A percentile compares a stretch with the other conserved stretches of the same genome.
phyloP scores from a whole-genome alignment of 805 yeast species.

The Wickerhamia fluorescens region DNA sequence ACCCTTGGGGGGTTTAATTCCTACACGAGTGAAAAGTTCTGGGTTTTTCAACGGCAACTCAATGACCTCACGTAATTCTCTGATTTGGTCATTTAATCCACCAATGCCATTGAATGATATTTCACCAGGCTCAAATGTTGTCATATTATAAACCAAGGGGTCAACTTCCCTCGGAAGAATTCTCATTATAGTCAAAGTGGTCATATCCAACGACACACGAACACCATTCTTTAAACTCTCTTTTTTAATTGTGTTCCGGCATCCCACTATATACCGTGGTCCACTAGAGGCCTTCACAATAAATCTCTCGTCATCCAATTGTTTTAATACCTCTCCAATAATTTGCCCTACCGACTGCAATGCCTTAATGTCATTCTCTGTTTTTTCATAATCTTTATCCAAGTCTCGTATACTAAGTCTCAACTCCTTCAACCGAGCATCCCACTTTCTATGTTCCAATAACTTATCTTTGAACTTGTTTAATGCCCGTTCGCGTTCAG shows the following conservation, averaged over 20 bases:
- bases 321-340: conserved; percentile 94
- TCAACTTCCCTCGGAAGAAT: conserved; percentile 96
- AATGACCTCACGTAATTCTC: conserved; percentile 95
- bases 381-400: conserved; percentile 79
- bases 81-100: conserved; percentile 90
- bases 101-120: conserved; percentile 92
- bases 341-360: conserved; percentile 95
- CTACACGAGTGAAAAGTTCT: conserved; percentile 89
- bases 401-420: conserved; percentile 77
- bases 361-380: conserved; percentile 96
- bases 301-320: conserved; percentile 87
- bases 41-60: conserved; percentile 97
- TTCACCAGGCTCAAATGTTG: conserved; percentile 96
- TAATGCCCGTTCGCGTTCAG: conserved; percentile 71
- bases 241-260: conserved; percentile 86
- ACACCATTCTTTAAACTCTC: conserved; percentile 85
- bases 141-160: conserved; percentile 96
- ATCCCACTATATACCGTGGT: conserved; percentile 96
- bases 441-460: conserved; percentile 91
- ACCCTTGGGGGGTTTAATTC: conserved; percentile 98
- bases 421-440: conserved; percentile 77
- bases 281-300: conserved; percentile 96
- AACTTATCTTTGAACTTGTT: conserved; percentile 75
- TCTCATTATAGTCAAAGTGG: conserved; percentile 96
- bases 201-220: conserved; percentile 94